Evolutionary conservation across 2,329 filamentous ascomycete genomes (phyloP), one percentile per base, ranked within the genome.

Genomic region (Apiospora koreana): DNA sequence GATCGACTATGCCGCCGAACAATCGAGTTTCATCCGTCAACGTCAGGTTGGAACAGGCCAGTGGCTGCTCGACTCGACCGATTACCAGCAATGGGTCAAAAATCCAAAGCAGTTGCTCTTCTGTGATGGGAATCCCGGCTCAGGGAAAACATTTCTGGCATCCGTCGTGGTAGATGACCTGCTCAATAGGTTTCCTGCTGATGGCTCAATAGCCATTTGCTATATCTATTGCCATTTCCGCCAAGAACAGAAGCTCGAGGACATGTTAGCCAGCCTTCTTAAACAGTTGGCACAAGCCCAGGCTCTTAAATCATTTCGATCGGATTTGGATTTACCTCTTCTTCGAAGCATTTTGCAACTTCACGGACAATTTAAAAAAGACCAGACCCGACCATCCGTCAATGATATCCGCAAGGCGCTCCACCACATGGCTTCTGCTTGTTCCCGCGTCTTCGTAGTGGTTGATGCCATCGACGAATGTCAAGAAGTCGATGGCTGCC

Each of bases 201-300:
- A 58, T 9, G 21, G n/a, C 48, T 58, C 62, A 14, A 38, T 68
- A 18, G 70, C 79, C 0, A 75, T 88, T 23, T 82, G 81, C 0
- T 88, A 83, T 46, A 18, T 86, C 0, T 89, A 85, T 68, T 87
- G 80, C 75, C 82, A 85, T 68, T 86, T 81, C 70, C 75, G 80
- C 25, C 69, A 79, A 1, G 76, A 84, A n/a, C 84, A 86, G 54
- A 80, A 71, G 0, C 25, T 74, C 2, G 72, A 78, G 1, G 43
- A 76, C 31, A 66, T 85, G 0, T 67, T 84, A 0, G 70, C 75
- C 2, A 81, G 74, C 68, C 23, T 86, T 0, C 64, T 85, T 7
- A 82, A 78, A 68, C 83, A 8, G 28, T 12, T 41, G 31, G 16
- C 62, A 31, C 28, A 18, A 21, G 31, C 14, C 12, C 62, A 65